Base-by-base conservation (phyloP, 306 rosid genomes). In the Glycyrrhiza uralensis region DNA sequence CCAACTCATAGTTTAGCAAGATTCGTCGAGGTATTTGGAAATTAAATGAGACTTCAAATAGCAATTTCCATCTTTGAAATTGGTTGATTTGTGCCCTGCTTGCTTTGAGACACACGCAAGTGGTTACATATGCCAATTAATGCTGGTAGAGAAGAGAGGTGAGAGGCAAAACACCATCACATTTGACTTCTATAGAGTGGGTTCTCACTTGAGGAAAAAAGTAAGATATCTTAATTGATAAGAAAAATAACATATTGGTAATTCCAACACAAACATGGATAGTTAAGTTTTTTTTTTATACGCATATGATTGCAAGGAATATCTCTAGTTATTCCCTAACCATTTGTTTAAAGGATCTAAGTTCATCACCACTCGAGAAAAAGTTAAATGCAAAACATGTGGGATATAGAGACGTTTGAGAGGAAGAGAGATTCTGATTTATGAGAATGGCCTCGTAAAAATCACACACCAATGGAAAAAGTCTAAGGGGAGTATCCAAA, bases 331-430 rank as follows among this genome's bases (percentile, higher is more conserved):
- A n/a, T n/a, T n/a, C n/a, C n/a, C n/a, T n/a, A n/a, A n/a, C n/a
- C n/a, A n/a, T n/a, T n/a, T n/a, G n/a, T n/a, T n/a, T n/a, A n/a
- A n/a, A n/a, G n/a, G n/a, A n/a, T n/a, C n/a, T n/a, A n/a, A n/a
- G n/a, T n/a, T n/a, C n/a, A n/a, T n/a, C n/a, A n/a, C n/a, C n/a
- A n/a, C n/a, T n/a, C n/a, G n/a, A n/a, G n/a, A n/a, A n/a, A n/a
- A n/a, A n/a, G n/a, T n/a, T n/a, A n/a, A n/a, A n/a, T n/a, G 28
- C 3, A 60, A 33, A 73, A 54, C 29, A 61, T 60, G 18, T 72
- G 55, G 12, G 5, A 24, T 32, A 46, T 29, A 59, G 46, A 44
- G 41, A 59, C 29, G 3, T 38, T 42, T 71, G 15, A 22, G 12
- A 71, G 56, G 7, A 26, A 56, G 5, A 22, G 8, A 13, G 10